Conservation (phyloP, 2,329 filamentous ascomycete species). For the Coleophoma crateriformis region DNA sequence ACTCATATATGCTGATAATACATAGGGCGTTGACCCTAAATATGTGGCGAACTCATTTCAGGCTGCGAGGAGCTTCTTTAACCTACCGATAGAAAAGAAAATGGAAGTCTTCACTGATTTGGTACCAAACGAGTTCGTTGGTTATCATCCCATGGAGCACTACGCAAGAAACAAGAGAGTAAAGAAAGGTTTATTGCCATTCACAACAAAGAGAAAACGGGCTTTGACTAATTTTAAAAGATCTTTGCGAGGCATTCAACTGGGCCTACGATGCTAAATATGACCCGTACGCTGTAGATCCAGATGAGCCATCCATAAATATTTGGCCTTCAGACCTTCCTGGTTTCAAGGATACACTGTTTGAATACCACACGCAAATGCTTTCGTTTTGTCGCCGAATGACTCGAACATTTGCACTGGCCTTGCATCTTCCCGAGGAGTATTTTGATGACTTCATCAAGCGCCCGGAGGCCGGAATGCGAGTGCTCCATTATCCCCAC, state of each 20-base stretch:
- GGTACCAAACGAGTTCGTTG: neutral
- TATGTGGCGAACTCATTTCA: neutral
- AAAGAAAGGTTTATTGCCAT: slow-evolving; percentile 19
- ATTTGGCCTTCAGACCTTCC: slow-evolving; percentile 28
- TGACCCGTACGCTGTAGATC: neutral
- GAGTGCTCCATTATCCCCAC: slow-evolving; percentile 26
- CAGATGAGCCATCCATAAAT: slow-evolving; percentile 4
- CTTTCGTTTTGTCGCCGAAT: slow-evolving; percentile 36
- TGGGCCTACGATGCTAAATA: slow-evolving; percentile 7
- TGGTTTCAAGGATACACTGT: slow-evolving; percentile 30
- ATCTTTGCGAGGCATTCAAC: slow-evolving; percentile 33
- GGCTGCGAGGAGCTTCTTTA: neutral
- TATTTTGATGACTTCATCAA: slow-evolving; percentile 46
- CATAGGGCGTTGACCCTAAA: slow-evolving; percentile 15
- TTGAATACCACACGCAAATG: slow-evolving; percentile 29
- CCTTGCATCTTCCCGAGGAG: slow-evolving; percentile 42
- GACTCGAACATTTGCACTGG: slow-evolving; percentile 44
- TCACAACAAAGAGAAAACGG: neutral
- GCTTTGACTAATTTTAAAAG: slow-evolving; percentile 19
- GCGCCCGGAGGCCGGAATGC: slow-evolving; percentile 35
- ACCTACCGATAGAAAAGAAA: slow-evolving; percentile 24
- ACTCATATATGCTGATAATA: neutral
- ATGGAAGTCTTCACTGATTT: slow-evolving; percentile 21
- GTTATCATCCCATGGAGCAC: slow-evolving; percentile 1
- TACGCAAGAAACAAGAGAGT: slow-evolving; percentile 20